Evolutionary conservation across 331 rosid species (phyloP).

Genomic region (Quercus lobata): DNA sequence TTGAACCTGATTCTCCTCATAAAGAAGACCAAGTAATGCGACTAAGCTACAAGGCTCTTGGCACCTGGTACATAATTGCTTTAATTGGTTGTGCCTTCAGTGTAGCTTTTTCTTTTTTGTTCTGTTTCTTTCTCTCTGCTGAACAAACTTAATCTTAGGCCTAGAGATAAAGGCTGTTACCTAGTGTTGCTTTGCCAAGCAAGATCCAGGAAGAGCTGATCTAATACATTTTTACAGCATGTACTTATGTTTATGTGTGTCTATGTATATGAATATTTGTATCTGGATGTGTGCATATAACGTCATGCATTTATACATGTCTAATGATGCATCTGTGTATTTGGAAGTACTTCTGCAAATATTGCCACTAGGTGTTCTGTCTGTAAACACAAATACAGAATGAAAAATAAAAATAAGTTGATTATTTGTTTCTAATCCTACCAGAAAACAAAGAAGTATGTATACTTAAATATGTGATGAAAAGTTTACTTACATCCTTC

Average conservation of each 20-base stretch:
- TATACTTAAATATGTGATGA: not conserved
- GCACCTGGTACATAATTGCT: not conserved
- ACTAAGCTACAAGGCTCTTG: no score
- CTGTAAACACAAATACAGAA: not conserved
- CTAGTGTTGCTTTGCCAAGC: not conserved
- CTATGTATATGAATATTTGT: not conserved
- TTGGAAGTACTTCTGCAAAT: not conserved
- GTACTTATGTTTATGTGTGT: not conserved
- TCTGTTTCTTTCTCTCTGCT: not conserved
- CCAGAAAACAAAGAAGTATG: not conserved
- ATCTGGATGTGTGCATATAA: not conserved
- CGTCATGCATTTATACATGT: not conserved
- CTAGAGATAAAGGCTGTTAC: not conserved
- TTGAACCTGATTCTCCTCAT: no score
- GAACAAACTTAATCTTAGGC: not conserved
- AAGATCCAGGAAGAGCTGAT: not conserved
- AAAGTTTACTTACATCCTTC: slow-evolving; percentile 72
- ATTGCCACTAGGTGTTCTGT: not conserved
- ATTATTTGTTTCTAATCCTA: not conserved
- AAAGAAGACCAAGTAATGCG: no score
- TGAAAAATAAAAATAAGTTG: not conserved
- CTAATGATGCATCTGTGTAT: not conserved
- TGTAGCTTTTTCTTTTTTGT: not conserved
- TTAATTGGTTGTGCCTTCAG: not conserved
- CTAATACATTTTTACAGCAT: not conserved